These are phyloP conservation scores for Takakia lepidozioides DNA, from an alignment of 225 moss, liverwort and hornwort genomes.

Conservation along the genomic window DNA sequence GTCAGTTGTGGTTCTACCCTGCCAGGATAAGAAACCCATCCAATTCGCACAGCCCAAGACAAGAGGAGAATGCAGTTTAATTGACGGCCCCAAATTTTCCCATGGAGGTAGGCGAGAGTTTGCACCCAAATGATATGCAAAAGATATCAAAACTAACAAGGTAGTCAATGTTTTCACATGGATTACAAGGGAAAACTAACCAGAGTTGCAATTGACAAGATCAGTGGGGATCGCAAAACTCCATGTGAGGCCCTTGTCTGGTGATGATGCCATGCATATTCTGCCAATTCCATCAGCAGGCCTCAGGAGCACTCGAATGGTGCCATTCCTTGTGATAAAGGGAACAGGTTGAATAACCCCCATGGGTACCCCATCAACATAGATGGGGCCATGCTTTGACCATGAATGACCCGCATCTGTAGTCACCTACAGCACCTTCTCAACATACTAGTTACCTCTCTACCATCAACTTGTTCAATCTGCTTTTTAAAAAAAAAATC, in stretches of 20 bases:
- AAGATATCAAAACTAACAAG: background rate
- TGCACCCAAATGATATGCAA: no score
- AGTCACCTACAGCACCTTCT: slow-evolving; percentile 52
- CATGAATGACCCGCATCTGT: slow-evolving; percentile 70
- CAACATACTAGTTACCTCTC: no score
- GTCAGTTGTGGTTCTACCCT: no score
- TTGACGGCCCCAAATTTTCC: no score
- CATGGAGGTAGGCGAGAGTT: no score
- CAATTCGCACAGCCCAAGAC: no score
- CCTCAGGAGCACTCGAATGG: slow-evolving; percentile 50
- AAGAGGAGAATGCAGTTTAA: no score
- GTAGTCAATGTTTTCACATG: background rate
- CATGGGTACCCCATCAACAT: slow-evolving; percentile 27
- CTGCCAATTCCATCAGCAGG: slow-evolving; percentile 49
- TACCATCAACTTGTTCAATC: no score
- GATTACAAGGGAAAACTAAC: slow-evolving; percentile 7
- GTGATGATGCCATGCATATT: slow-evolving; percentile 71
- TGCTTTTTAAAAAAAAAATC: no score
- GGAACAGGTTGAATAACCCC: slow-evolving; percentile 86
- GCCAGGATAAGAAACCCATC: no score
- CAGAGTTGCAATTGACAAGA: slow-evolving; percentile 79
- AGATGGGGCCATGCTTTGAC: slow-evolving; percentile 80
- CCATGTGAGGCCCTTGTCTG: slow-evolving; percentile 60
- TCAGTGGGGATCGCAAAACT: slow-evolving; percentile 50
- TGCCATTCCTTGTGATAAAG: slow-evolving; percentile 31